Evolutionary conservation across 768 basidiomycete species (phyloP), one percentile per base, ranked within the genome.

Genomic region (Mycena rosella): DNA sequence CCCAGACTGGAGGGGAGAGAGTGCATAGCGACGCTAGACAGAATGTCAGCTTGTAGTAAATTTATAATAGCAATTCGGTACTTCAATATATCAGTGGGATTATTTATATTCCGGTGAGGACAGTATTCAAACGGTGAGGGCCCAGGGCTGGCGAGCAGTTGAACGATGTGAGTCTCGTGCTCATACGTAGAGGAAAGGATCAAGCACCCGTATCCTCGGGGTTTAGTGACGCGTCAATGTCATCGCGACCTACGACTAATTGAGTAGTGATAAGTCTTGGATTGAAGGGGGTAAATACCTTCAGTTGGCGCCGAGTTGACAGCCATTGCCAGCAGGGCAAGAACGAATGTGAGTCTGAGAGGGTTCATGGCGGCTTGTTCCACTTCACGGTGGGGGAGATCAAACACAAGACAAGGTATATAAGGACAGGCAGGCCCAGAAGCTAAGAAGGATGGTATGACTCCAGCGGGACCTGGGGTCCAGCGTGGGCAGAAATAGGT

Each of bases 391-490:
- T 44, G 26, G 26, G 9, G 2, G 20, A 3, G 17, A 40, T 56
- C 54, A 56, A 56, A 14, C 29, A 32, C 11, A 18, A 9, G n/a
- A 32, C 24, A 22, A 13, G 10, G 34, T 61, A 60, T 67, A 67
- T 67, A 67, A 26, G 54, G 26, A 40, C 22, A 27, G 22, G 18
- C 11, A 27, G 20, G 13, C 6, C 26, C 13, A 17, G 34, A 34
- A 27, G 26, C n/a, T 18, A 49, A 42, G n/a, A 38, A 45, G 15
- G 20, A 7, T 18, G 26, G 8, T 44, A 18, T 53, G 34, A 9
- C 30, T 60, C 53, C 26, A 56, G 53, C 51, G 53, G 65, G 59
- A 26, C 38, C 65, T 22, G 65, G 65, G 65, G 65, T 67, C 59
- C 15, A 38, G 44, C 15, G 44, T n/a, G 18, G 48, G 11, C 15